phyloP scores from a whole-genome alignment of 805 yeast genomes.

The Suhomyces xylopsoci region DNA sequence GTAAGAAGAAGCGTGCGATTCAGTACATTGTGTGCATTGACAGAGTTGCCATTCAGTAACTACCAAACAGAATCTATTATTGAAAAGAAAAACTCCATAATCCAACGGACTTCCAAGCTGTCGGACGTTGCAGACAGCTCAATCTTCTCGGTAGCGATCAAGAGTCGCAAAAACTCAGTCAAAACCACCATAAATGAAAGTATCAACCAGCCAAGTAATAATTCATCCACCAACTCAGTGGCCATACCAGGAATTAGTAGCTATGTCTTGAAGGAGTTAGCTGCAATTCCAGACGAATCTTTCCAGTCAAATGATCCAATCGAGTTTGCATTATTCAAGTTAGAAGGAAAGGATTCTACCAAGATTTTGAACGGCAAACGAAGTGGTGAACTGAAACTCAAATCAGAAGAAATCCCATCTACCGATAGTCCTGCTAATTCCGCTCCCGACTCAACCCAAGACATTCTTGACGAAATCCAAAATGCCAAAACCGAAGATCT shows the following conservation, averaged over 20 bases:
- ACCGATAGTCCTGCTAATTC: neutral
- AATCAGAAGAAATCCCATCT: neutral
- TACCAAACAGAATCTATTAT: conserved; percentile 3
- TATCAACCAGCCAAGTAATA: conserved; percentile 8
- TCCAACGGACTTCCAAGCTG: conserved; percentile 19
- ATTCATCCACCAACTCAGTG: conserved; percentile 21
- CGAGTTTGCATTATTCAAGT: conserved; percentile 66
- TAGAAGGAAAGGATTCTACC: conserved; percentile 59
- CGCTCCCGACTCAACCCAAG: conserved; percentile 20
- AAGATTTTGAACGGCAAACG: neutral
- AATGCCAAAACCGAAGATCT: conserved; percentile 40
- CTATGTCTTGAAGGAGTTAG: conserved; percentile 53
- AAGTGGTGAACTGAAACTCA: neutral
- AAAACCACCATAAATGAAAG: conserved; percentile 5
- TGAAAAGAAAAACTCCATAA: conserved; percentile 9
- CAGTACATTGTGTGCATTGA: conserved; percentile 38
- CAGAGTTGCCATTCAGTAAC: conserved; percentile 36
- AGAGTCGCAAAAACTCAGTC: conserved; percentile 16
- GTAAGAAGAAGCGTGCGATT: conserved; percentile 31
- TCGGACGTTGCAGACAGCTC: conserved; percentile 33
- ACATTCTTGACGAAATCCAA: conserved; percentile 37
- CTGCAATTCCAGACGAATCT: conserved; percentile 80
- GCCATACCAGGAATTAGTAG: conserved; percentile 56
- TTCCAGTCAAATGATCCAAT: conserved; percentile 65
- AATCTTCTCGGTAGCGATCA: conserved; percentile 29